A percentile compares a stretch with the other conserved stretches of the same genome.
Conservation (phyloP, 352 stramenopile species). For the Phytophthora citrophthora region DNA sequence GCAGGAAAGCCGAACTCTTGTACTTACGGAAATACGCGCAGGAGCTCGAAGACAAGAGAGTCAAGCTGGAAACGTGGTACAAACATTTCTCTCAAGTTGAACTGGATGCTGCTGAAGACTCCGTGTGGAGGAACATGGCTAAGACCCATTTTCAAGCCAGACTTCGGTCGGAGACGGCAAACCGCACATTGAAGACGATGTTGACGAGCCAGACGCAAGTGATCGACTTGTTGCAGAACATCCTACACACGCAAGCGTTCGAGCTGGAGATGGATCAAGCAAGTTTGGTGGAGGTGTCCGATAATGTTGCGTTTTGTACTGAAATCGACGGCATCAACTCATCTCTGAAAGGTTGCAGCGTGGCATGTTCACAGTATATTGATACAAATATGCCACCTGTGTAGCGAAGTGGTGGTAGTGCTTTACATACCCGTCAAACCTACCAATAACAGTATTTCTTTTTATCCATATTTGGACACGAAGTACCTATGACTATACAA, state of each 20-base stretch:
- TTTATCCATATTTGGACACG: too few species aligned
- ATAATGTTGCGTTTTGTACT: too few species aligned
- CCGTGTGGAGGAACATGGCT: background rate
- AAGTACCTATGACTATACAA: too few species aligned
- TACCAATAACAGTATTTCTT: too few species aligned
- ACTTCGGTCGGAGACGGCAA: constrained; percentile 7
- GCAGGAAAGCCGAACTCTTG: constrained; percentile 6
- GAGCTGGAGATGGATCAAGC: background rate
- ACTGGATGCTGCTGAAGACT: background rate
- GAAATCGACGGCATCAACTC: too few species aligned
- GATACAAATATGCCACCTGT: too few species aligned
- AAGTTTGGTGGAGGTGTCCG: too few species aligned
- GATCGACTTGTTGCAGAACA: background rate
- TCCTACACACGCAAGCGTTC: background rate
- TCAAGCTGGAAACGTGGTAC: background rate
- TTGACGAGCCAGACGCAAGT: background rate
- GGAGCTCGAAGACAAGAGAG: constrained; percentile 5
- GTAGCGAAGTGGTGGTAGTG: too few species aligned
- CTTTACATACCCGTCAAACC: too few species aligned
- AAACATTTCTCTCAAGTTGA: background rate
- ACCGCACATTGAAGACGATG: background rate
- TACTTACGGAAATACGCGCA: background rate
- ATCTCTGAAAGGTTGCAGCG: too few species aligned
- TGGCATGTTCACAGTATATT: too few species aligned
- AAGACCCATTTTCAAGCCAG: background rate